Percentiles rank a stretch among this genome's conserved stretches.
Conservation (phyloP, 192 early-diverging fungal genomes). For the Piromyces finnis region DNA sequence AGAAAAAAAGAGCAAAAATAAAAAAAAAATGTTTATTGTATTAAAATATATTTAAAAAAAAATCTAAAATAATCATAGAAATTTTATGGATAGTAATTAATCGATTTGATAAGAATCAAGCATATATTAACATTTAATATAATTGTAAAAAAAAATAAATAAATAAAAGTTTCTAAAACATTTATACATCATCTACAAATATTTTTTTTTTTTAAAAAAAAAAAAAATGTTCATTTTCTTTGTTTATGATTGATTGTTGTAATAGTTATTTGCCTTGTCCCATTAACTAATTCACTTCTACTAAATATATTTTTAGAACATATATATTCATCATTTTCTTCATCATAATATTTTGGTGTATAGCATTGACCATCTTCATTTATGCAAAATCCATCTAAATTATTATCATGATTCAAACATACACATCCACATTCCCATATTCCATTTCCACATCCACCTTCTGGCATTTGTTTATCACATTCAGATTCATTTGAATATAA, state of each 20-base stretch:
- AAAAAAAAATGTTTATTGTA: no score
- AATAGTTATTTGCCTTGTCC: neutral
- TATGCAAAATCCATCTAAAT: neutral
- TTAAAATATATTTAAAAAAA: no score
- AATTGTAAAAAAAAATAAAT: no score
- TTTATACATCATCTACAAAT: no score
- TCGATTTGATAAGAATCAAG: no score
- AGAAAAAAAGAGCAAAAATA: no score
- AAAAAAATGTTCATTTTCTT: no score
- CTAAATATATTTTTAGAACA: neutral
- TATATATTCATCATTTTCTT: neutral
- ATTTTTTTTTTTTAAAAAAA: no score
- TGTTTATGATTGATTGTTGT: neutral
- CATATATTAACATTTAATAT: no score
- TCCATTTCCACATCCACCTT: neutral
- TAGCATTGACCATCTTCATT: neutral
- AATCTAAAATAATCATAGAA: no score
- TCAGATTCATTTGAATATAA: neutral
- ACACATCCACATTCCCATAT: neutral
- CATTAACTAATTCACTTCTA: neutral
- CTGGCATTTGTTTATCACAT: neutral
- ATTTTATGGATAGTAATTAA: no score
- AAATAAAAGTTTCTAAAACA: no score
- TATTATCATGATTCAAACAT: neutral
- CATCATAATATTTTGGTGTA: neutral